Evolutionary conservation across 352 stramenopile genomes (phyloP).

Genomic region (Pythium myriotylum): DNA sequence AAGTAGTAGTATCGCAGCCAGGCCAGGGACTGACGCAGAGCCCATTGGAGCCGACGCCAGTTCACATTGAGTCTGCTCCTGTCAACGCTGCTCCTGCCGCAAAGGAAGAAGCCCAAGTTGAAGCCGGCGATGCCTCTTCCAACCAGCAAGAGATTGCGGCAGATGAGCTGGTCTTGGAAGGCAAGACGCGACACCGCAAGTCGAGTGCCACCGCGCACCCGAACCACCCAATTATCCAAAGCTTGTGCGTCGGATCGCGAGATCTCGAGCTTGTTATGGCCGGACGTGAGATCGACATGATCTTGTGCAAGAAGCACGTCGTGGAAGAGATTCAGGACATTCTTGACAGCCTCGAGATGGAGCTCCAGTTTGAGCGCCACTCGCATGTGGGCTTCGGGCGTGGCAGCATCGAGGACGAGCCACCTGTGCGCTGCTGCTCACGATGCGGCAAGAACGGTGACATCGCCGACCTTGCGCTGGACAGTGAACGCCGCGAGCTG

Average conservation of each 20-base stretch:
- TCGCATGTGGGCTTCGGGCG: constrained; percentile 57
- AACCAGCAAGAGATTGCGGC: not conserved
- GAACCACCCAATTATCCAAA: constrained; percentile 52
- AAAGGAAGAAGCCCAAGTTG: not conserved
- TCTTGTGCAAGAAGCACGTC: constrained; percentile 73
- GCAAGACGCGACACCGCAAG: not conserved
- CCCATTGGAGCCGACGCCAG: not conserved
- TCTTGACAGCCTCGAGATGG: constrained; percentile 76
- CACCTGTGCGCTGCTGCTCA: constrained; percentile 43
- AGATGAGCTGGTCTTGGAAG: not conserved
- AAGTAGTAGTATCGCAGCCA: not conserved
- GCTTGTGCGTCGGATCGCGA: constrained; percentile 44
- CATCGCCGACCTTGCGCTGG: constrained; percentile 56
- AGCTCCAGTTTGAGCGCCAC: constrained; percentile 77
- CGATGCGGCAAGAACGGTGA: constrained; percentile 59
- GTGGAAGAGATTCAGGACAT: constrained; percentile 84
- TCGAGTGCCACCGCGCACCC: constrained; percentile 28
- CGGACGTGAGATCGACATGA: constrained; percentile 50
- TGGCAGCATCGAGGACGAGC: constrained; percentile 18
- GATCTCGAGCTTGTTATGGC: constrained; percentile 59
- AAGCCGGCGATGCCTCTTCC: not conserved
- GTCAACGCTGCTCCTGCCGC: not conserved
- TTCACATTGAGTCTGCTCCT: not conserved
- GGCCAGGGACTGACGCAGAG: not conserved
- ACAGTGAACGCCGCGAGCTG: constrained; percentile 42